phyloP scores from a whole-genome alignment of 768 basidiomycete species.

The Termitomyces titanicus region DNA sequence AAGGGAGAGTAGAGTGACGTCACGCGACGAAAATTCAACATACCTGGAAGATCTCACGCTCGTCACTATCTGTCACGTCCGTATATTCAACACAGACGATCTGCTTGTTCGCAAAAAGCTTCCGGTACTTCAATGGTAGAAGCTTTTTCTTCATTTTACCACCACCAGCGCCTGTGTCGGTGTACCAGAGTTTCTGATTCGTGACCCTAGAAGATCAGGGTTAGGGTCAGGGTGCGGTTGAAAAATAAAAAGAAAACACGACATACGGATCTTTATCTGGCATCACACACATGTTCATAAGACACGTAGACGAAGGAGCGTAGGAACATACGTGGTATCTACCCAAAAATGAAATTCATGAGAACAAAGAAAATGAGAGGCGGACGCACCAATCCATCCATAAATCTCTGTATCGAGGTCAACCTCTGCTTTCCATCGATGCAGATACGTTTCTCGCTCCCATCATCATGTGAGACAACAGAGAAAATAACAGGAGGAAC shows the following conservation, averaged over 20 bases:
- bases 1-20: neutral
- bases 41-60: slow-evolving; percentile 76
- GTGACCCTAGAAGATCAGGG: slow-evolving; percentile 14
- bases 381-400: slow-evolving; percentile 16
- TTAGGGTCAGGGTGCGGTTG: neutral
- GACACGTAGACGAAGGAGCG: slow-evolving; percentile 28
- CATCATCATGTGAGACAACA: slow-evolving; percentile 52
- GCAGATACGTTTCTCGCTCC: slow-evolving; percentile 51
- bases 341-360: neutral
- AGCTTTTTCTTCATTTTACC: slow-evolving; percentile 3
- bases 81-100: slow-evolving; percentile 80
- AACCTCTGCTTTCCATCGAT: slow-evolving; percentile 64
- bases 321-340: slow-evolving; percentile 16
- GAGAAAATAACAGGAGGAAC: slow-evolving; percentile 74
- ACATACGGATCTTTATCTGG: slow-evolving; percentile 18
- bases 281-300: slow-evolving; percentile 15
- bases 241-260: neutral
- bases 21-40: neutral
- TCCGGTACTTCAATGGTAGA: slow-evolving; percentile 52
- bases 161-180: slow-evolving; percentile 15
- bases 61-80: slow-evolving; percentile 50
- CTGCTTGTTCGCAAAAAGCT: slow-evolving; percentile 67
- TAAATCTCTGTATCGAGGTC: slow-evolving; percentile 41
- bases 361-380: neutral
- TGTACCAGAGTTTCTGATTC: slow-evolving; percentile 54